Evolutionary conservation across 78 protist species (phyloP), one percentile per base, ranked within the genome.

Genomic region (Parvularia atlantis): DNA sequence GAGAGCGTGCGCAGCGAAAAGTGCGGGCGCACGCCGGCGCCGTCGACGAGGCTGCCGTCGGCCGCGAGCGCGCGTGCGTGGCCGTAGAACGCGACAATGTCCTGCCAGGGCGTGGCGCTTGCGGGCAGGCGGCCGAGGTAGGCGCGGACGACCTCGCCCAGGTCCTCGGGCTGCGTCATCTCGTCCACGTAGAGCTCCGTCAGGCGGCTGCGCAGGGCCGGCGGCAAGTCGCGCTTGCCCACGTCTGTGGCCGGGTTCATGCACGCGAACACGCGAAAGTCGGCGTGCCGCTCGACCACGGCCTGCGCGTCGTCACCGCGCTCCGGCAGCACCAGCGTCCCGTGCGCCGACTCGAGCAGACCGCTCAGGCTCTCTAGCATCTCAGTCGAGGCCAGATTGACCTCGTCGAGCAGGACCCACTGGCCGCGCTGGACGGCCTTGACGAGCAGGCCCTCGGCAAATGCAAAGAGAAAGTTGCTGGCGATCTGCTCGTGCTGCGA

Each of bases 171-270:
- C 36, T 67, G 75, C 44, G 35, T 50, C 16, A 93, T 26, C 61
- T 93, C 98, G 31, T 81, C 92, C 13, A 94, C 96, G 73, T 83
- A 95, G 64, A 93, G 28, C 75, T 97, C 99, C 6, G 95, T 85
- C 76, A 97, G 89, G 40, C 93, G 50, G 33, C 58, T 20, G n/a
- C 90, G 71, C 41, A 93, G 72, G 11, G 83, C 84, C 1, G 86
- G 82, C 22, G 99, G 97, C 17, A 98, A 79, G 35, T 94, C 93
- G 40, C 84, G 88, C 86, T 98, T 98, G 40, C 99, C 99, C 17
- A 83, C 92, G 58, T 98, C 99, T 6, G 96, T 93, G 30, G 98
- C 92, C 9, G 99, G 99, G 78, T 96, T 98, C 99, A 98, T 98
- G 81, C 94, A 89, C 13, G 96, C 99, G 52, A 98, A 91, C 2